Evolutionary conservation across 2,329 filamentous ascomycete species (phyloP), one percentile per base, ranked within the genome.

Genomic region (Alternaria triticina): DNA sequence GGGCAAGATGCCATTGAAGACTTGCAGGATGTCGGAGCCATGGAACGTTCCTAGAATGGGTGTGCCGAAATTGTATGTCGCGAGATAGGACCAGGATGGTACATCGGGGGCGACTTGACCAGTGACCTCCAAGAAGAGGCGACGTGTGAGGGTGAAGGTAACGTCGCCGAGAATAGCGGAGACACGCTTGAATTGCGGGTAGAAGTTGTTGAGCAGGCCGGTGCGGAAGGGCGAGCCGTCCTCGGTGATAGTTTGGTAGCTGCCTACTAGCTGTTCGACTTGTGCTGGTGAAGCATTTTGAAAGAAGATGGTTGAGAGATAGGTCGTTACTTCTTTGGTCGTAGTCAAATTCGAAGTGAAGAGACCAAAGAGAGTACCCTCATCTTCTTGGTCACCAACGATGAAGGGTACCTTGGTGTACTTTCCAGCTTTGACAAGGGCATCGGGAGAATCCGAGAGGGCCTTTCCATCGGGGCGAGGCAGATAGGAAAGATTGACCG

Each of bases 31-130:
- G 69, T 94, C 92, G 1, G 86, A 88, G 13, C 80, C 90, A 76
- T 96, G 93, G 79, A 93, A 91, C 0, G 91, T 94, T 17, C 93
- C 92, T 0, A 95, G 78, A 51, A 94, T 79, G 0, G 92, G 90
- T 0, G 88, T 90, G 10, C 89, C 89, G 74, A 90, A 88, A 81
- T 90, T 79, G 80, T 94, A 94, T 0, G 88, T 90, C 0, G 89
- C 81, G 1, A 96, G 85, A 79, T 94, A 96, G 0, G 90, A 92
- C 91, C 91, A 96, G 1, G 83, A 82, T 0, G 89, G 88, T 0
- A 93, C 87, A 30, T 79, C 70, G 0, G 89, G 88, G 65, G 88
- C 84, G 12, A 82, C 79, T 1, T 79, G 57, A 0, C 76, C 72
- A 2, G 87, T 77, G 0, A 73, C 61, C 12, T 83, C 74, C 22